Percentiles rank a stretch among this genome's conserved stretches.
Conservation (phyloP, 495 filamentous ascomycete species). For the Hypoxylon lienhwacheense region DNA sequence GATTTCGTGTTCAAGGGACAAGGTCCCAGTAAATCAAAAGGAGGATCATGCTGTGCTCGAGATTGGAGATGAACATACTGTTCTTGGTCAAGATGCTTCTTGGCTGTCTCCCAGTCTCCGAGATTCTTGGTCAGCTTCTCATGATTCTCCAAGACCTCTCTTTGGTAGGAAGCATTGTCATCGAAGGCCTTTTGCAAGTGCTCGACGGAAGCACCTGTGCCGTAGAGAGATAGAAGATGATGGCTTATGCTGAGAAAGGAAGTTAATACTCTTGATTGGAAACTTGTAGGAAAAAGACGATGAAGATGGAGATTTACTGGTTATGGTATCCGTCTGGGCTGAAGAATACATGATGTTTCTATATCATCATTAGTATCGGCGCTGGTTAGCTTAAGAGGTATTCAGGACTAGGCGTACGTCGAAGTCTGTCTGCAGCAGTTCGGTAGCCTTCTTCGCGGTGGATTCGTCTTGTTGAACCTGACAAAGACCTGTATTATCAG, state of each 20-base stretch:
- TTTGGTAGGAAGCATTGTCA: slow-evolving; percentile 64
- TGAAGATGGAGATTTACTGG: slow-evolving; percentile 41
- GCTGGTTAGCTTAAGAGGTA: background rate
- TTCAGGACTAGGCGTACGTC: slow-evolving; percentile 41
- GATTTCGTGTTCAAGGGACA: background rate
- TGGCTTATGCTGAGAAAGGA: slow-evolving; percentile 64
- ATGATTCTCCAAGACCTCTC: slow-evolving; percentile 46
- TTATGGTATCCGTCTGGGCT: slow-evolving; percentile 69
- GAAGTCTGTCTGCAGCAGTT: slow-evolving; percentile 74
- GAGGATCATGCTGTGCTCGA: background rate
- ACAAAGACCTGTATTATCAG: slow-evolving; percentile 61
- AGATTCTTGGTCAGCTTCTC: slow-evolving; percentile 54
- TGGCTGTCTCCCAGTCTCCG: slow-evolving; percentile 53
- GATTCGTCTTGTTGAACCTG: slow-evolving; percentile 56
- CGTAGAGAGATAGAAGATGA: slow-evolving; percentile 72
- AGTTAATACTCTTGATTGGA: slow-evolving; percentile 8
- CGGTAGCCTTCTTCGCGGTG: slow-evolving; percentile 60
- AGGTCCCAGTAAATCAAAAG: background rate
- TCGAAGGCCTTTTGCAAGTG: slow-evolving; percentile 62
- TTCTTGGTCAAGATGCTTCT: slow-evolving; percentile 50
- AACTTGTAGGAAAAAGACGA: slow-evolving; percentile 33
- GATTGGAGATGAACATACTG: slow-evolving; percentile 33
- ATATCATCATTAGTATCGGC: slow-evolving; percentile 3
- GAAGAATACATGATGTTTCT: slow-evolving; percentile 77
- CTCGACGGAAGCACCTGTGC: slow-evolving; percentile 64